phyloP scores from a whole-genome alignment of 2,329 filamentous ascomycete genomes.

The Stagonosporopsis cucurbitacearum region DNA sequence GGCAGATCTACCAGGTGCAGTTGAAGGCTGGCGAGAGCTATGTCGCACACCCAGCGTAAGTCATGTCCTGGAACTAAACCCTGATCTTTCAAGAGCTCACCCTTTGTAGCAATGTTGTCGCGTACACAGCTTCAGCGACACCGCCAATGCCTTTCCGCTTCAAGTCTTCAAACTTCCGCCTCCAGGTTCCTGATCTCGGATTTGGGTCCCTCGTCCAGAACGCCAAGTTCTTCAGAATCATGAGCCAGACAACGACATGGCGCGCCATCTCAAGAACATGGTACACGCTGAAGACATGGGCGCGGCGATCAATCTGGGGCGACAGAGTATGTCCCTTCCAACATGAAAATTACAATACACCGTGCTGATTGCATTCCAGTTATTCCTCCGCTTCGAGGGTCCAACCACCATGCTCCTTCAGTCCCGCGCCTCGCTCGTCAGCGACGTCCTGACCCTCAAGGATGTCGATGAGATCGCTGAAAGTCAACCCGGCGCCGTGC shows the following conservation, averaged over 20 bases:
- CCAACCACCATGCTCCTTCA: constrained; percentile 87
- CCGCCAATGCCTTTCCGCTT: constrained; percentile 86
- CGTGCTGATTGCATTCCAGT: constrained; percentile 45
- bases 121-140: constrained; percentile 79
- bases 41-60: constrained; percentile 75
- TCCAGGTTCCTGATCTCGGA: constrained; percentile 77
- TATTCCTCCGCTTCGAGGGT: constrained; percentile 90
- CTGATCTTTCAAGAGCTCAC: constrained; percentile 4
- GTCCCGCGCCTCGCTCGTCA: constrained; percentile 79
- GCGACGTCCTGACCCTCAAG: constrained; percentile 76
- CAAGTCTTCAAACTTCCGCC: constrained; percentile 73
- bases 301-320: constrained; percentile 86
- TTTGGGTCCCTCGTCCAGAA: constrained; percentile 70
- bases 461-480: constrained; percentile 93
- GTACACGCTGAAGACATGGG: constrained; percentile 75
- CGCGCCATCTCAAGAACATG: constrained; percentile 69
- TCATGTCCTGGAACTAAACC: not conserved
- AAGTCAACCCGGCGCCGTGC: constrained; percentile 73
- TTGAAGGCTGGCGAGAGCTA: constrained; percentile 86
- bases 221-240: constrained; percentile 73
- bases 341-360: not conserved
- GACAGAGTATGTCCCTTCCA: constrained; percentile 66
- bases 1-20: constrained; percentile 86
- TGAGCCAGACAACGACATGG: constrained; percentile 76
- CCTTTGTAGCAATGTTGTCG: constrained; percentile 75